These are phyloP conservation scores for Leucoagaricus sp. DNA, from an alignment of 1,284 basidiomycete genomes.

Conservation along the genomic window DNA sequence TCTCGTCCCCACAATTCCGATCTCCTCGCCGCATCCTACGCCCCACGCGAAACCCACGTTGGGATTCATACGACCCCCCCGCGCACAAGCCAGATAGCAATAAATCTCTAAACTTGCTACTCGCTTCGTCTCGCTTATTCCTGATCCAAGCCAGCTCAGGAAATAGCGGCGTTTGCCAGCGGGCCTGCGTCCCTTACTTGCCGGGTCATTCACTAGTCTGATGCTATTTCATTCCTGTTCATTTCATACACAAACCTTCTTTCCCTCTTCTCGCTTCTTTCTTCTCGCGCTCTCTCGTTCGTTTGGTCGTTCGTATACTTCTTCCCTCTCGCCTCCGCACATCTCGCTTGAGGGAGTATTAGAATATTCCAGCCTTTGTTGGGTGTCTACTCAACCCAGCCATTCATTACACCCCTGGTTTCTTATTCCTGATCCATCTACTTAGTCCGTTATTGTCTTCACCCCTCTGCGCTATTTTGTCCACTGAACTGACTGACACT, in stretches of 20 bases:
- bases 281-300: background rate
- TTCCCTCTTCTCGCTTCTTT: background rate
- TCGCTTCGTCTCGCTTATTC: conserved; percentile 2
- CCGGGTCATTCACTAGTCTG: conserved; percentile 10
- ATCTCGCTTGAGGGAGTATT: conserved; percentile 4
- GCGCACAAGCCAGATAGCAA: background rate
- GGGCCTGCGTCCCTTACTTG: conserved; percentile 5
- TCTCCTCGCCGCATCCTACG: conserved; percentile 7
- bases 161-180: conserved; percentile 13
- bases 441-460: conserved; percentile 8
- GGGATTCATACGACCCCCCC: background rate
- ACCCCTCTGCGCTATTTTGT: background rate
- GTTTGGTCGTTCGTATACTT: background rate
- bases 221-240: conserved; percentile 12
- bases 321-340: conserved; percentile 1
- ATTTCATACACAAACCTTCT: conserved; percentile 9
- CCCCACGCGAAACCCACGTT: conserved; percentile 14
- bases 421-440: conserved; percentile 1
- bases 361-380: background rate
- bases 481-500: background rate
- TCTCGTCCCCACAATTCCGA: conserved; percentile 13
- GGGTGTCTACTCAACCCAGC: background rate
- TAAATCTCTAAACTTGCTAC: background rate
- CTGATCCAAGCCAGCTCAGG: conserved; percentile 5
- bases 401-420: background rate